These are phyloP conservation scores for Dunaliella primolecta DNA, from an alignment of 139 green algal genomes.

Conservation along the genomic window DNA sequence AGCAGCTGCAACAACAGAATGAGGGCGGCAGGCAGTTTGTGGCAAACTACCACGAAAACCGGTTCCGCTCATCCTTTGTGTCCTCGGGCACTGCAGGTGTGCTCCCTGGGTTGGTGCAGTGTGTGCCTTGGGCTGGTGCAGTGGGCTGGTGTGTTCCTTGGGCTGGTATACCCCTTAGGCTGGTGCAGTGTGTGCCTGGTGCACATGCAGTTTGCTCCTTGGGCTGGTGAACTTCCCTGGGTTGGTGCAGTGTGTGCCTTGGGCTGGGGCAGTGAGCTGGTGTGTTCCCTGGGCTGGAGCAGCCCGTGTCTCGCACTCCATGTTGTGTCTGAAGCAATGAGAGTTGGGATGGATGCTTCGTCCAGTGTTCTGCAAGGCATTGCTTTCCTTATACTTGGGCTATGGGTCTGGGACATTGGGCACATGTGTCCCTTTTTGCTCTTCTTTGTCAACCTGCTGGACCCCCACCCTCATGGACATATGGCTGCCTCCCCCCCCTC, in stretches of 20 bases:
- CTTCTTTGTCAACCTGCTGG: too few relatives aligned
- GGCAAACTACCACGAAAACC: slow-evolving; percentile 30
- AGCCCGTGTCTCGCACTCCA: too few relatives aligned
- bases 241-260: neutral
- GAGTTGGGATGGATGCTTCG: too few relatives aligned
- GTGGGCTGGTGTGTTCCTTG: neutral
- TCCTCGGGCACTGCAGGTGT: slow-evolving; percentile 56
- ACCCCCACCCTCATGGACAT: too few relatives aligned
- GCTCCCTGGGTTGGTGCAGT: neutral
- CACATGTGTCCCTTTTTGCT: too few relatives aligned
- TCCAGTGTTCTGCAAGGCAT: too few relatives aligned
- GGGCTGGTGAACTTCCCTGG: neutral
- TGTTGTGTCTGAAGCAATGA: too few relatives aligned
- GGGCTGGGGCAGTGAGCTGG: neutral
- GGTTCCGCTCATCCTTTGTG: slow-evolving; percentile 60
- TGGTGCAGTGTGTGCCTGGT: neutral
- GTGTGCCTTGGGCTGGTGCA: neutral
- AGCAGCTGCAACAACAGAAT: slow-evolving; percentile 8
- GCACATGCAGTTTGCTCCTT: neutral
- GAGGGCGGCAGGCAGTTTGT: slow-evolving; percentile 28
- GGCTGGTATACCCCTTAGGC: neutral
- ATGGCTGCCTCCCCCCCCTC: too few relatives aligned
- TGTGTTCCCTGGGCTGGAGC: neutral
- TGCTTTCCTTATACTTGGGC: too few relatives aligned
- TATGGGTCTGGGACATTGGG: too few relatives aligned